Evolutionary conservation across 805 yeast species (phyloP), one percentile per base, ranked within the genome.

Genomic region (Zygoascus ofunaensis): DNA sequence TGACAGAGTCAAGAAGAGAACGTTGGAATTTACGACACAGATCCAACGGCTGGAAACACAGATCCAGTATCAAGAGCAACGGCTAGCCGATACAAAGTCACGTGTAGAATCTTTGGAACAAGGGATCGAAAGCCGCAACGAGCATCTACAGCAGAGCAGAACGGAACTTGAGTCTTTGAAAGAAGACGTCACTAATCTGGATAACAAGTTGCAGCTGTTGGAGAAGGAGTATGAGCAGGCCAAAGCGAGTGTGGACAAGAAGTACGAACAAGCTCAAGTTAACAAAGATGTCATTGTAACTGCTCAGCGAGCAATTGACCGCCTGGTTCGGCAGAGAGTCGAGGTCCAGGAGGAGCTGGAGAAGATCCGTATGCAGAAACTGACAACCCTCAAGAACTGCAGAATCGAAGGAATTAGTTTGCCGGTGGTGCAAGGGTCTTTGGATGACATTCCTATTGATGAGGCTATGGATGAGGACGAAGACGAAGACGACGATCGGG

Each of bases 401-500:
- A 85, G 83, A 54, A 72, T 89, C 47, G 84, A 84, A 43, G 80
- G 75, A 45, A 69, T 82, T 19, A 65, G 69, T 12, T 55, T 87
- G 14, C 94, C 95, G 1, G 60, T 85, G 24, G 53, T 59, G 4
- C 74, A 73, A 21, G 87, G 87, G 0, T 69, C 77, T 10, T 62
- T 83, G 28, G 81, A 76, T 17, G 70, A 66, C 21, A 64, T 86
- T 20, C 80, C 87, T 0, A 65, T 84, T 34, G 83, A 76, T 21
- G 77, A 71, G 15, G 69, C 69, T 12, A 35, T 59, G n/a, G 61
- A 61, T 14, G 68, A 57, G 21, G 57, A 54, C 26, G 54, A 59
- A 34, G 62, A 57, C 37, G 56, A 48, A 2, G 55, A 48, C 19
- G 45, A 39, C 5, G 52, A 48, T 4, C 35, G 54, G 48, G 70